Evolutionary conservation across 805 yeast species (phyloP).

Genomic region (Starmerella potacharoeniae): DNA sequence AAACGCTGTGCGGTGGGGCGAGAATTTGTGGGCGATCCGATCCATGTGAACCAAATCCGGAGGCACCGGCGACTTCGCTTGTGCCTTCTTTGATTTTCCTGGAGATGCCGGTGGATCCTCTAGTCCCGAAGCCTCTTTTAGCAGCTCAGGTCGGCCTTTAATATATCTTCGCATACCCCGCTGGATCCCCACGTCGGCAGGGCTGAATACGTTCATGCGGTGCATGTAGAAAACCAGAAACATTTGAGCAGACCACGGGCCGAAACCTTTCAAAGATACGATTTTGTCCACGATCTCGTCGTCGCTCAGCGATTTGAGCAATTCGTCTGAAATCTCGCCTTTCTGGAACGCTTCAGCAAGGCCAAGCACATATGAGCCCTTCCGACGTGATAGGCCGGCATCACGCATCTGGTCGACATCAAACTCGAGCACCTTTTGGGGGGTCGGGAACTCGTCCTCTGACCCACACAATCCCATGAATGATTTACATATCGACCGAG

Average conservation of each 20-base stretch:
- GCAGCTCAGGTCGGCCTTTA: constrained; percentile 29
- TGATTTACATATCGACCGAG: constrained; percentile 46
- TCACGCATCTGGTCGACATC: constrained; percentile 41
- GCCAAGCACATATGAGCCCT: constrained; percentile 59
- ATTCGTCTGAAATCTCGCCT: constrained; percentile 24
- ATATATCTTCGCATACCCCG: constrained; percentile 65
- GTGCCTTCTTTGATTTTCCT: constrained; percentile 30
- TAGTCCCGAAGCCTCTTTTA: constrained; percentile 30
- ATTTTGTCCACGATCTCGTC: constrained; percentile 28
- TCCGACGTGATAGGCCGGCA: constrained; percentile 60
- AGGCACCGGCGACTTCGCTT: constrained; percentile 28
- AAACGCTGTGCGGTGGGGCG: constrained; percentile 56
- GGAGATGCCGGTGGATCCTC: constrained; percentile 24
- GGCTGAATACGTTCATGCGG: constrained; percentile 59
- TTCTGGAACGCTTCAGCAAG: constrained; percentile 31
- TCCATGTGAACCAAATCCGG: constrained; percentile 44
- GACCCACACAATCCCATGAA: constrained; percentile 31
- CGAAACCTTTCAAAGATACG: constrained; percentile 28
- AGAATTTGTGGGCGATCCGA: constrained; percentile 44
- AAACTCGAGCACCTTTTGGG: constrained; percentile 35
- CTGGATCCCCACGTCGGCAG: constrained; percentile 74
- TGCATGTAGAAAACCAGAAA: constrained; percentile 60
- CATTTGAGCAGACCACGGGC: constrained; percentile 81
- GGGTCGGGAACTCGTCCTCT: constrained; percentile 37
- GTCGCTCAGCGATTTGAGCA: constrained; percentile 20